These are phyloP conservation scores for Thielaviopsis musarum DNA, from an alignment of 2,329 filamentous ascomycete genomes.

Conservation along the genomic window DNA sequence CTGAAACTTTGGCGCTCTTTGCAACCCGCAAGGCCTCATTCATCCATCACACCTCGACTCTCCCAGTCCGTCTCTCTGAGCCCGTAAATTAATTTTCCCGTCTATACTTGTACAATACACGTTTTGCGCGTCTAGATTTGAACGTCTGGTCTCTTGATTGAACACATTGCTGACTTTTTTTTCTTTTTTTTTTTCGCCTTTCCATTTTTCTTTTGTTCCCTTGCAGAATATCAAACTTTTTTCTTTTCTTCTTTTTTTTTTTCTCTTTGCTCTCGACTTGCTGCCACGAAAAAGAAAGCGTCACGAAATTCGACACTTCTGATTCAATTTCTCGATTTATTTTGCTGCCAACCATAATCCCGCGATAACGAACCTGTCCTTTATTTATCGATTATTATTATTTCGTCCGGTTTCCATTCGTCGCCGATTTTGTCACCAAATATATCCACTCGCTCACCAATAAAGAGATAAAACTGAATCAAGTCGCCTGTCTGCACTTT, in stretches of 20 bases:
- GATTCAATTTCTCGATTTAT: neutral
- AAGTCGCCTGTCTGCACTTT: neutral
- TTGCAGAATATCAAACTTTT: neutral
- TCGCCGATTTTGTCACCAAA: neutral
- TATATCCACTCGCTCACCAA: neutral
- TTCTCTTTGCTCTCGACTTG: neutral
- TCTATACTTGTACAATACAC: neutral
- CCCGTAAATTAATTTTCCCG: neutral
- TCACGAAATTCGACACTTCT: neutral
- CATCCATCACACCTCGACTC: neutral
- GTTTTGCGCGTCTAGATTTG: neutral
- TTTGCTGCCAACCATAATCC: neutral
- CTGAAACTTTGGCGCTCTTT: neutral
- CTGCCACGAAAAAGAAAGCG: neutral
- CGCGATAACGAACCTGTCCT: neutral
- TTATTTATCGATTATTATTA: neutral
- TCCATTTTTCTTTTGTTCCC: neutral
- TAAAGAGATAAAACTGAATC: neutral
- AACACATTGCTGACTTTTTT: neutral
- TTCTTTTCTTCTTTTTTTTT: neutral
- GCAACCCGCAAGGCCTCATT: neutral
- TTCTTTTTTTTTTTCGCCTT: no score
- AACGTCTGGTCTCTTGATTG: neutral
- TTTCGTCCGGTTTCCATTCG: neutral
- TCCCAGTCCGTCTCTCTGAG: neutral